Percentiles rank a stretch among this genome's conserved stretches.
Conservation (phyloP, 495 filamentous ascomycete genomes). For the Aspergillus saccharolyticus region DNA sequence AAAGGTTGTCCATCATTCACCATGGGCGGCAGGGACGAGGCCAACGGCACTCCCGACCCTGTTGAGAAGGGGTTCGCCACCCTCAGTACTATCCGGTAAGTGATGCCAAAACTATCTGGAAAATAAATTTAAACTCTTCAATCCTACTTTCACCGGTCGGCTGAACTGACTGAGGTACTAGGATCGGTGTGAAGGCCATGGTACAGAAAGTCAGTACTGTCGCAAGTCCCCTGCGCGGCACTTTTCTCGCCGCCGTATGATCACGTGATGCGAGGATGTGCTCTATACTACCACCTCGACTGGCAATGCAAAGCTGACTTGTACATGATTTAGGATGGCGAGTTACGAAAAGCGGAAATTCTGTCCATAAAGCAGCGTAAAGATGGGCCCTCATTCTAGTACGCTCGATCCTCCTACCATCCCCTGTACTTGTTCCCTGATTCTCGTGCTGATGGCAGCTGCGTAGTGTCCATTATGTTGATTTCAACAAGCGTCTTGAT, state of each 20-base stretch:
- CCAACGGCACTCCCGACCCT: constrained; percentile 52
- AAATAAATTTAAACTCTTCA: constrained; percentile 6
- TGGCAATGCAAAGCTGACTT: constrained; percentile 5
- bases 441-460: constrained; percentile 18
- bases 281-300: neutral
- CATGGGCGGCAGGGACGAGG: constrained; percentile 50
- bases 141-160: constrained; percentile 40
- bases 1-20: constrained; percentile 13
- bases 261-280: constrained; percentile 34
- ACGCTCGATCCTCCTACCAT: constrained; percentile 17
- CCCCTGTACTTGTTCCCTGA: neutral
- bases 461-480: constrained; percentile 83
- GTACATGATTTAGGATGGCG: constrained; percentile 58
- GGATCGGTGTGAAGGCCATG: constrained; percentile 68
- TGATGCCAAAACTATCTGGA: constrained; percentile 11
- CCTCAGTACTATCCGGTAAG: constrained; percentile 68
- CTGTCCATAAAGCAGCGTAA: constrained; percentile 80
- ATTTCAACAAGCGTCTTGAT: constrained; percentile 98
- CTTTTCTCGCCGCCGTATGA: constrained; percentile 14
- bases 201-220: constrained; percentile 59
- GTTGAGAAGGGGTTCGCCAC: constrained; percentile 77
- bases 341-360: constrained; percentile 87
- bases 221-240: constrained; percentile 33
- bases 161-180: constrained; percentile 41
- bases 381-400: constrained; percentile 79